Evolutionary conservation across 176 grass and related monocot genomes (phyloP).

Genomic region (Carex myosuroides): DNA sequence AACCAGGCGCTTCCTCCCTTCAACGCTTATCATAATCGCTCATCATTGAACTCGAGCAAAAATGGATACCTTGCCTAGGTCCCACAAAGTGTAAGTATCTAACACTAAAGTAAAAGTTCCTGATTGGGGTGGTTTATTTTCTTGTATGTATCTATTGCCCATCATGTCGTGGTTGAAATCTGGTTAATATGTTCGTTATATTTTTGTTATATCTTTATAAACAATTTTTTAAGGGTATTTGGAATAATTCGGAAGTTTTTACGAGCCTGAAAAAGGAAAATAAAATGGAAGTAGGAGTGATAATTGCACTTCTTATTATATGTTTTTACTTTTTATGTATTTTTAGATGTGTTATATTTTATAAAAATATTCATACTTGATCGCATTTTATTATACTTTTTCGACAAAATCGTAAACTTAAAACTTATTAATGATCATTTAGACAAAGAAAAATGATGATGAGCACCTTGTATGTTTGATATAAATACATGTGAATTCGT

Average conservation of each 20-base stretch:
- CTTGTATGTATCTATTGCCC: background rate
- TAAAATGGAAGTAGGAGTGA: background rate
- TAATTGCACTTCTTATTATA: no score
- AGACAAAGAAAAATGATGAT: no score
- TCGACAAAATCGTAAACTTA: no score
- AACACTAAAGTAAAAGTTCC: background rate
- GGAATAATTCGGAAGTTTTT: background rate
- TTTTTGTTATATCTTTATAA: background rate
- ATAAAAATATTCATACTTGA: no score
- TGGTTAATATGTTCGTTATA: background rate
- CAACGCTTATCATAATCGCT: conserved; percentile 1
- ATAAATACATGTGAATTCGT: no score
- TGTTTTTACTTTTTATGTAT: no score
- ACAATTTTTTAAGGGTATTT: background rate
- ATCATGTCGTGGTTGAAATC: background rate
- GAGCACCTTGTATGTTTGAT: no score
- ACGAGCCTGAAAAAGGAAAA: background rate
- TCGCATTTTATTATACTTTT: no score
- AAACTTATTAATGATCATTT: no score
- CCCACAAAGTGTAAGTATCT: background rate
- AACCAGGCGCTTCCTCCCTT: background rate
- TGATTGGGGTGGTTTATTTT: conserved; percentile 2
- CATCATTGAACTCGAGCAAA: conserved; percentile 18
- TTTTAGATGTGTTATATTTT: no score
- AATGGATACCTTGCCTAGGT: background rate